Evolutionary conservation across 495 filamentous ascomycete genomes (phyloP).

Genomic region (Annulohypoxylon nitens): DNA sequence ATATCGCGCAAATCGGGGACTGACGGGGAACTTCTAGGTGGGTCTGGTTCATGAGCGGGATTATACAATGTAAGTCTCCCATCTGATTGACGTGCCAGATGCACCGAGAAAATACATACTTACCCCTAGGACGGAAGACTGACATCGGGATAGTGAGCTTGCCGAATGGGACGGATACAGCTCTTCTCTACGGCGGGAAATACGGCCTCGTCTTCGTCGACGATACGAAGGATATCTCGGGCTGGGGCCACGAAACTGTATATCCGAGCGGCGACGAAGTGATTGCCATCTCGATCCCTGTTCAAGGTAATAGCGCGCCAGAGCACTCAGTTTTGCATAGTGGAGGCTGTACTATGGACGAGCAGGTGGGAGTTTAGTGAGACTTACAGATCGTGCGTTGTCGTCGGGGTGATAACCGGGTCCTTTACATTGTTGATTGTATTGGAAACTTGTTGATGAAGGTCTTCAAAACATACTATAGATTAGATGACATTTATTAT

Average conservation of each 20-base stretch:
- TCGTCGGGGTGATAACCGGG: no score
- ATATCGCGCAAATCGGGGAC: neutral
- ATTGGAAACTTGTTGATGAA: no score
- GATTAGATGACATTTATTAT: neutral
- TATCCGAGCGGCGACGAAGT: conserved; percentile 61
- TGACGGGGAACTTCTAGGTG: conserved; percentile 52
- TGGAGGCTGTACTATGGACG: conserved; percentile 23
- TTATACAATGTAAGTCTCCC: conserved; percentile 22
- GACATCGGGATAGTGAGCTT: conserved; percentile 56
- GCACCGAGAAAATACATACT: neutral
- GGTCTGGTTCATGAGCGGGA: conserved; percentile 63
- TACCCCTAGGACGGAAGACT: neutral
- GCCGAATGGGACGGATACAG: conserved; percentile 59
- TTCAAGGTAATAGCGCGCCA: conserved; percentile 54
- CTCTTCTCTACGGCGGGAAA: conserved; percentile 59
- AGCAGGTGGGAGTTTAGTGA: conserved; percentile 1
- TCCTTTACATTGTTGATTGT: no score
- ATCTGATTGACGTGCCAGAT: neutral
- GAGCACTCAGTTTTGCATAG: conserved; percentile 55
- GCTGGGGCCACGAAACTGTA: conserved; percentile 59
- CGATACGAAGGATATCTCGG: conserved; percentile 63
- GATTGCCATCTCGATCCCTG: conserved; percentile 57
- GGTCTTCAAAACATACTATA: no score
- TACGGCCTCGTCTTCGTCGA: conserved; percentile 63
- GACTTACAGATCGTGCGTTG: no score